Conservation (phyloP, 805 yeast genomes). For the Yamadazyma nakazawae region DNA sequence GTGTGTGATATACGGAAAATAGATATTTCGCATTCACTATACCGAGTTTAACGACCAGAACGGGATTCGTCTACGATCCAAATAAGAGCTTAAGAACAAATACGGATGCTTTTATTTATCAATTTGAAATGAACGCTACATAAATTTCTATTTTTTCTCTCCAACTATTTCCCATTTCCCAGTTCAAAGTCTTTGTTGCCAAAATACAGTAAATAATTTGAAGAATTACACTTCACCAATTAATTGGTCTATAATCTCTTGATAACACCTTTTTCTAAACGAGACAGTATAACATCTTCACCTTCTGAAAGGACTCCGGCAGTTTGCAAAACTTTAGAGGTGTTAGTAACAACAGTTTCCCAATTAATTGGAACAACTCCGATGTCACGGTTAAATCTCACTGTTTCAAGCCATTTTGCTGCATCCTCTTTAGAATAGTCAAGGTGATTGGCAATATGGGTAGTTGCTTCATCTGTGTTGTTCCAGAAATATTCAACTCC, state of each 20-base stretch:
- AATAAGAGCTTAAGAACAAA: too few species aligned
- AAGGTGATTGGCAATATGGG: conserved; percentile 60
- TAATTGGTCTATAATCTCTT: not conserved
- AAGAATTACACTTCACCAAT: too few species aligned
- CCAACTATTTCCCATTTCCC: too few species aligned
- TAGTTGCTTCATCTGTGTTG: conserved; percentile 62
- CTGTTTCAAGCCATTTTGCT: conserved; percentile 76
- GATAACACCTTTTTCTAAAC: conserved; percentile 24
- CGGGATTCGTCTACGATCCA: not conserved
- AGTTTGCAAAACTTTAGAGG: conserved; percentile 52
- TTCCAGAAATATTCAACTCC: conserved; percentile 66
- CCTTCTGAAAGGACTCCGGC: conserved; percentile 56
- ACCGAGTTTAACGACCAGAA: not conserved
- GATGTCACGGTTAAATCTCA: conserved; percentile 50
- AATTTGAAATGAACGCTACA: too few species aligned
- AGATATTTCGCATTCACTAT: not conserved
- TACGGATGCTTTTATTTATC: too few species aligned
- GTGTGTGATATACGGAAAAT: not conserved
- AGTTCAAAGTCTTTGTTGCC: too few species aligned
- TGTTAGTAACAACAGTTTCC: conserved; percentile 47
- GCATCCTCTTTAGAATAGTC: conserved; percentile 82
- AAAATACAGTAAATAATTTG: too few species aligned
- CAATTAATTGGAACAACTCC: conserved; percentile 44
- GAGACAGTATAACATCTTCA: conserved; percentile 20
- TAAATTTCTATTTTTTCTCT: too few species aligned